These are phyloP conservation scores for Tricholoma bakamatsutake DNA, from an alignment of 768 basidiomycete genomes.

Conservation along the genomic window DNA sequence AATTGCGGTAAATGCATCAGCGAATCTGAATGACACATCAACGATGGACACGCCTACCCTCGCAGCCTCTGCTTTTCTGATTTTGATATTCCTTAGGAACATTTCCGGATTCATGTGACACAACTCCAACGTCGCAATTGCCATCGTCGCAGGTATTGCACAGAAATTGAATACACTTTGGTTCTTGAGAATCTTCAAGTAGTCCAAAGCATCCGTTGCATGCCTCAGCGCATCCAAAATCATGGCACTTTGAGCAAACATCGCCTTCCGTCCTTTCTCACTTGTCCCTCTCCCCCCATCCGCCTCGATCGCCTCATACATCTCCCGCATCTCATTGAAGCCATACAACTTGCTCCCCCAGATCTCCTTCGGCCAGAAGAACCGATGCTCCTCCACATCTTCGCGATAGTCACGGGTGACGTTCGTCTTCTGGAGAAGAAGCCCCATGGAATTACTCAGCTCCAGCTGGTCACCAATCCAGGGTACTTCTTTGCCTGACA, in stretches of 20 bases:
- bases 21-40: background rate
- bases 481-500: conserved; percentile 73
- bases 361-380: conserved; percentile 94
- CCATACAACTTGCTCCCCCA: conserved; percentile 66
- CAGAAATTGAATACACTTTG: conserved; percentile 96
- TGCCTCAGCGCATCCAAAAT: conserved; percentile 83
- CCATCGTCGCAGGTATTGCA: conserved; percentile 92
- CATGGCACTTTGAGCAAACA: conserved; percentile 86
- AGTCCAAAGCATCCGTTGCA: conserved; percentile 81
- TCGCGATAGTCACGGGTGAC: conserved; percentile 95
- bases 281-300: conserved; percentile 35
- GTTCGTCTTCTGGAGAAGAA: conserved; percentile 95
- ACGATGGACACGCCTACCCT: conserved; percentile 37
- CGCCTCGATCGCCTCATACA: conserved; percentile 34
- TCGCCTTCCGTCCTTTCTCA: conserved; percentile 48
- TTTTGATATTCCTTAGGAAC: conserved; percentile 89
- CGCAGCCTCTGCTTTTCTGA: conserved; percentile 88
- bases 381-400: conserved; percentile 77
- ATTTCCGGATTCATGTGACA: conserved; percentile 93
- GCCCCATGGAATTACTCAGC: conserved; percentile 91
- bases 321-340: conserved; percentile 65
- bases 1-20: background rate
- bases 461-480: conserved; percentile 79
- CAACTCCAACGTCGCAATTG: conserved; percentile 85
- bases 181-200: conserved; percentile 78